phyloP scores from a whole-genome alignment of 2,329 filamentous ascomycete species.

The Microdochium trichocladiopsis region DNA sequence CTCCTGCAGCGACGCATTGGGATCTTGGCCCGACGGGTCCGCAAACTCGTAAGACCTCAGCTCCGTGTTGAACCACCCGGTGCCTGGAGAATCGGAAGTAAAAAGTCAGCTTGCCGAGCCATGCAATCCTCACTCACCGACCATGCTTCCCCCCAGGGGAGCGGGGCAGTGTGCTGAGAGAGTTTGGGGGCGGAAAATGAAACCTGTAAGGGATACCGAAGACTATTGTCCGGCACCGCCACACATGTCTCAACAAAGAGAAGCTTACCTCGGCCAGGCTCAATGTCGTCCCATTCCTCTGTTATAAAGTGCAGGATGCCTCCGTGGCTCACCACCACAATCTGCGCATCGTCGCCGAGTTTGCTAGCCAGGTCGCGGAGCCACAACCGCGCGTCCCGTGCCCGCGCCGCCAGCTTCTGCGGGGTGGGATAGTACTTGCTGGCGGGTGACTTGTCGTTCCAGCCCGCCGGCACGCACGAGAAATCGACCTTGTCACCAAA shows the following conservation, averaged over 20 bases:
- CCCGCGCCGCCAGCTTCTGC: conserved; percentile 51
- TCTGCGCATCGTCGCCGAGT: conserved; percentile 46
- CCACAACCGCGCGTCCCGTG: conserved; percentile 51
- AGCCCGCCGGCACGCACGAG: conserved; percentile 51
- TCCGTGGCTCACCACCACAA: conserved; percentile 76
- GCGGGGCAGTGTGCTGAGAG: too few relatives aligned
- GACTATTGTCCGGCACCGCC: too few relatives aligned
- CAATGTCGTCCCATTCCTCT: conserved; percentile 66
- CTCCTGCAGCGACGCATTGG: conserved; percentile 38
- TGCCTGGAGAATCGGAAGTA: conserved; percentile 39
- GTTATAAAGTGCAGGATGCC: conserved; percentile 81
- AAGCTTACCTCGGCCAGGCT: conserved; percentile 31
- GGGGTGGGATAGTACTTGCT: conserved; percentile 39
- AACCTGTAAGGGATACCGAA: too few relatives aligned
- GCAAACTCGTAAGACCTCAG: conserved; percentile 61
- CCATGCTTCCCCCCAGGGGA: too few relatives aligned
- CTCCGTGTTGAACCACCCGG: conserved; percentile 70
- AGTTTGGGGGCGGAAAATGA: too few relatives aligned
- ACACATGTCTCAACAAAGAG: too few relatives aligned
- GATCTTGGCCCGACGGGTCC: conserved; percentile 40
- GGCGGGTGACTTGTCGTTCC: conserved; percentile 59
- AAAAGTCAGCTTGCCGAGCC: too few relatives aligned
- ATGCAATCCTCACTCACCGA: too few relatives aligned
- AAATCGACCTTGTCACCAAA: conserved; percentile 60
- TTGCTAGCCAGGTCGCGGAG: conserved; percentile 40